Conservation (phyloP, 2,329 filamentous ascomycete species). For the Fusarium sp. region DNA sequence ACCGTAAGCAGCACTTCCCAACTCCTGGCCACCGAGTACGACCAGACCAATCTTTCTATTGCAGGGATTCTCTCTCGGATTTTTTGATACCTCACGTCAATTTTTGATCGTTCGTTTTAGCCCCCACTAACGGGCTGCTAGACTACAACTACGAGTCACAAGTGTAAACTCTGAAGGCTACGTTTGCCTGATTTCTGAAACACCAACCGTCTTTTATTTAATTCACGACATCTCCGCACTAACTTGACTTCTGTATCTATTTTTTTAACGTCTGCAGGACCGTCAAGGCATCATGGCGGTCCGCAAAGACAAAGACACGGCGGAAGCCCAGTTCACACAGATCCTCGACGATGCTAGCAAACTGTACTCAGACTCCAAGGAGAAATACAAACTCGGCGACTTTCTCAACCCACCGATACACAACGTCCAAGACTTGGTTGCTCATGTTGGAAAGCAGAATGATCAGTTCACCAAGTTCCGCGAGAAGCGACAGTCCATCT, state of each 20-base stretch:
- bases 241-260: neutral
- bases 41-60: neutral
- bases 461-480: constrained; percentile 55
- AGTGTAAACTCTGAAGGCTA: neutral
- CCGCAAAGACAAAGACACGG: constrained; percentile 37
- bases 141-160: constrained; percentile 17
- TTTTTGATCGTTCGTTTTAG: constrained; percentile 15
- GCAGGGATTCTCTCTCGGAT: constrained; percentile 11
- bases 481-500: constrained; percentile 53
- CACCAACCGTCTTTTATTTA: constrained; percentile 14
- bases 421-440: constrained; percentile 51
- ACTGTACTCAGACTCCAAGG: constrained; percentile 50
- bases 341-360: constrained; percentile 55
- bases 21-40: neutral
- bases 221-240: neutral
- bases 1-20: constrained; percentile 32
- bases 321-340: constrained; percentile 46
- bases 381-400: constrained; percentile 46
- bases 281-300: constrained; percentile 35
- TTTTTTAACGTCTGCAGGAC: neutral
- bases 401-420: constrained; percentile 53
- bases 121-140: neutral
- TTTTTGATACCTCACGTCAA: constrained; percentile 2
- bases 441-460: constrained; percentile 54
- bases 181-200: constrained; percentile 29